Base-by-base conservation (phyloP, 106 monocot species). In the Gastrodia elata region DNA sequence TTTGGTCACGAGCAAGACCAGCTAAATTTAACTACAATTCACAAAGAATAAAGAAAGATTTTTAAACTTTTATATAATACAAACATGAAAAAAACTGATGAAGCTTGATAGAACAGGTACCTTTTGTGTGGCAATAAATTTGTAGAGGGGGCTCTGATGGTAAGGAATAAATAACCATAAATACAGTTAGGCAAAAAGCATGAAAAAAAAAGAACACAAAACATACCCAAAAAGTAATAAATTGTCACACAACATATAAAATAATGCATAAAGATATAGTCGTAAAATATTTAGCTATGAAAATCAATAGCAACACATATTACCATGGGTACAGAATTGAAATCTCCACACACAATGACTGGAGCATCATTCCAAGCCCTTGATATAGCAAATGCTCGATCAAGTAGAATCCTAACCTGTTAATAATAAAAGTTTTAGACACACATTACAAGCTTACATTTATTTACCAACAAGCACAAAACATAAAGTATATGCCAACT, bases 321-420 rank as follows among this genome's bases (percentile, higher is more conserved):
- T 38, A 92, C 96, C 86, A 80, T 92, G 8, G 96, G 97, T 25
- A 83, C 87, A 68, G 78, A 85, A 68, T 98, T 98, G 43, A 98
- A 98, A 88, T 98, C 93, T 81, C 97, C 97, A 79, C 97, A 98
- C 56, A 98, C 44, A 71, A 98, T 72, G 38, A 98, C 88, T 39
- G 97, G 90, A 74, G 97, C 97, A 85, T 93, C 73, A 77, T 88
- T 83, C 97, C 97, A 98, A 20, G 24, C 72, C 74, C 71, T 91
- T 38, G 97, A 98, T 70, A 93, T 71, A 49, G 84, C 42, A 75
- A 78, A 74, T 42, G 93, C 96, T 80, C 73, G 78, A 34, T 98
- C 84, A 55, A 98, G 78, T 14, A 98, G 93, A 20, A 83, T 42
- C 75, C 97, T 88, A 27, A 93, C 86, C 97, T 98, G 83, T 69